phyloP scores from a whole-genome alignment of 352 stramenopile genomes.

The Phytopythium litorale region DNA sequence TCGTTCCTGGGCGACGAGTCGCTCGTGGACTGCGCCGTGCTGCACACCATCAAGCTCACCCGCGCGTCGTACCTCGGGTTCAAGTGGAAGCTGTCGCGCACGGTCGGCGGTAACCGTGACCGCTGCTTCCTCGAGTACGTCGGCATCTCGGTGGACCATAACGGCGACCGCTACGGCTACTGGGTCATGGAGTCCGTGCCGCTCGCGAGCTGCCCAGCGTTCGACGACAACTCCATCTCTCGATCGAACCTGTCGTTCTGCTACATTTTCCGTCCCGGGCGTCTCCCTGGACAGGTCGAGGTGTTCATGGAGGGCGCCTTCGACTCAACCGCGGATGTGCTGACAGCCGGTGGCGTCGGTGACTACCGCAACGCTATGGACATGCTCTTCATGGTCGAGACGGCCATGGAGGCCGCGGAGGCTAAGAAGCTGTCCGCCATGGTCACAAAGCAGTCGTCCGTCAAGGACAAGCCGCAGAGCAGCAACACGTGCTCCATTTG shows the following conservation, averaged over 20 bases:
- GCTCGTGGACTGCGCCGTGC: slow-evolving; percentile 58
- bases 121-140: slow-evolving; percentile 69
- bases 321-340: slow-evolving; percentile 52
- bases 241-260: slow-evolving; percentile 66
- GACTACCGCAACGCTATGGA: slow-evolving; percentile 67
- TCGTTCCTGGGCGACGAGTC: slow-evolving; percentile 49
- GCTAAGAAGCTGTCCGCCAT: slow-evolving; percentile 68
- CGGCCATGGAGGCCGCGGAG: slow-evolving; percentile 39
- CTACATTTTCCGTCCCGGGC: slow-evolving; percentile 63
- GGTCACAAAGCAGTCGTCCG: slow-evolving; percentile 40
- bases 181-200: slow-evolving; percentile 60
- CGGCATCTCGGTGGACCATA: slow-evolving; percentile 47
- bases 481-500: slow-evolving; percentile 61
- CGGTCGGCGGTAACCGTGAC: slow-evolving; percentile 69
- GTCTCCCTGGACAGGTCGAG: slow-evolving; percentile 45
- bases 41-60: slow-evolving; percentile 51
- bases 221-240: slow-evolving; percentile 75
- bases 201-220: slow-evolving; percentile 54
- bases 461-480: slow-evolving; percentile 27
- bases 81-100: slow-evolving; percentile 71
- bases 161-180: slow-evolving; percentile 58
- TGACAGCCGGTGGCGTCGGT: slow-evolving; percentile 61
- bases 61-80: slow-evolving; percentile 59
- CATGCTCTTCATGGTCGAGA: slow-evolving; percentile 54
- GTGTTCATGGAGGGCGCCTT: slow-evolving; percentile 73